phyloP scores from a whole-genome alignment of 106 monocot species.

The Platanthera guangdongensis region DNA sequence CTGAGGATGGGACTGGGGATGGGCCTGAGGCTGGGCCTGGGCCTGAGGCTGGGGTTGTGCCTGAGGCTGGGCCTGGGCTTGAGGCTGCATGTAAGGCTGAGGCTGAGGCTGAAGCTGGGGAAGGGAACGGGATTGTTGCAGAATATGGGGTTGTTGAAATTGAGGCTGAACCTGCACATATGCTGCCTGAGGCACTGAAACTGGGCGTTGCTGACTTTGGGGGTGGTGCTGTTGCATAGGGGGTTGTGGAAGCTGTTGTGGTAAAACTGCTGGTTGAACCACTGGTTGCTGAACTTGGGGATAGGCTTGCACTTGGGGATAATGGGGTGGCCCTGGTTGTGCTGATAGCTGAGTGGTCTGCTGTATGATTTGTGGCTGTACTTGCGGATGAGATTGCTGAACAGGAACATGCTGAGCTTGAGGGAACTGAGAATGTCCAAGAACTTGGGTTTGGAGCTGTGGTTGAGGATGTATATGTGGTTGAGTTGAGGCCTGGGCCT shows the following conservation, averaged over 20 bases:
- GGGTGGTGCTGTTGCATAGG: constrained; percentile 19
- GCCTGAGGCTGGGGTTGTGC: constrained; percentile 15
- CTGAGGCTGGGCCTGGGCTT: constrained; percentile 20
- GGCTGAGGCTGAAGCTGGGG: constrained; percentile 25
- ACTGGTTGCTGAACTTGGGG: constrained; percentile 17
- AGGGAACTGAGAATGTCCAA: constrained; percentile 8
- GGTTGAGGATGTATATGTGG: constrained; percentile 12
- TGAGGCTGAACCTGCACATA: constrained; percentile 17
- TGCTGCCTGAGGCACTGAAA: constrained; percentile 19
- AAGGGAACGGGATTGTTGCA: constrained; percentile 21
- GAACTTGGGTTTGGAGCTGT: constrained; percentile 6
- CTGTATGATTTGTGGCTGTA: constrained; percentile 8
- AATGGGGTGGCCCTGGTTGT: constrained; percentile 17
- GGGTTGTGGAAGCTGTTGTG: constrained; percentile 21
- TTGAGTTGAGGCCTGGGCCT: constrained; percentile 10
- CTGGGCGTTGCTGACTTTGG: constrained; percentile 17
- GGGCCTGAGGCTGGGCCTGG: constrained; percentile 28
- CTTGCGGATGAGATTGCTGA: constrained; percentile 15
- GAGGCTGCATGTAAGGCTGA: constrained; percentile 13
- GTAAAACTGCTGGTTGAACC: constrained; percentile 16
- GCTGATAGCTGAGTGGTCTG: constrained; percentile 9
- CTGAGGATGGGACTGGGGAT: constrained; percentile 17
- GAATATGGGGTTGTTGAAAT: constrained; percentile 18
- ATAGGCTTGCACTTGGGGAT: constrained; percentile 22
- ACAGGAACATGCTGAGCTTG: constrained; percentile 14